Evolutionary conservation across 1,284 basidiomycete genomes (phyloP), one percentile per base, ranked within the genome.

Genomic region (Puccinia horiana): DNA sequence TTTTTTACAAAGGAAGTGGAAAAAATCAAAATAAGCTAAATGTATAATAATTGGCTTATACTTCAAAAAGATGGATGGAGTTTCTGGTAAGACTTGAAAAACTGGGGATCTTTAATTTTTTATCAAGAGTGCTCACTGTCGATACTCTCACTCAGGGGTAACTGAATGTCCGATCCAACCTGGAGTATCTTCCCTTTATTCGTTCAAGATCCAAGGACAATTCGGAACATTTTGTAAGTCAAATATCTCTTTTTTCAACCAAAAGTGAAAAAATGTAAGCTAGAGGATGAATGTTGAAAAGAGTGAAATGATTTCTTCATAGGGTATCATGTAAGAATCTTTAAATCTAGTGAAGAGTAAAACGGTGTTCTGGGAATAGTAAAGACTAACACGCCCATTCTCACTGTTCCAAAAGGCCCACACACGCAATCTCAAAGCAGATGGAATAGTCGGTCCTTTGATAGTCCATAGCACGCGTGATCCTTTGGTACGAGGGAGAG

Each of bases 361-460:
- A 42, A 23, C 44, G 18, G n/a, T 26, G 58, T 2, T n/a, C 42
- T 2, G 44, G 4, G 70, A 26, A 47, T 65, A 85, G 84, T 83
- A 83, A 83, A 75, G 42, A 44, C 82, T 84, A 63, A 69, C n/a
- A n/a, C 82, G 9, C 84, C 83, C 14, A 84, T 85, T 49, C 84
- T 82, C 23, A 85, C 84, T 14, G 82, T 84, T 0, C 85, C 85
- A 70, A 67, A 86, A 87, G 83, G 85, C 85, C 14, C 86, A 87
- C 56, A 80, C 84, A 23, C 84, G 81, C 37, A 84, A 84, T 79
- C 86, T 86, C 49, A 85, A 85, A 65, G 85, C 85, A 32, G 86
- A 87, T 63, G 86, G 86, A 12, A 74, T 86, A 9, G 84, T 84
- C 47, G 86, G 86, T 3, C 84, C 84, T 40, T 32, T 87, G 8